Evolutionary conservation across 2,329 filamentous ascomycete genomes (phyloP), one percentile per base, ranked within the genome.

Genomic region (Ophiosphaerella herpotricha): DNA sequence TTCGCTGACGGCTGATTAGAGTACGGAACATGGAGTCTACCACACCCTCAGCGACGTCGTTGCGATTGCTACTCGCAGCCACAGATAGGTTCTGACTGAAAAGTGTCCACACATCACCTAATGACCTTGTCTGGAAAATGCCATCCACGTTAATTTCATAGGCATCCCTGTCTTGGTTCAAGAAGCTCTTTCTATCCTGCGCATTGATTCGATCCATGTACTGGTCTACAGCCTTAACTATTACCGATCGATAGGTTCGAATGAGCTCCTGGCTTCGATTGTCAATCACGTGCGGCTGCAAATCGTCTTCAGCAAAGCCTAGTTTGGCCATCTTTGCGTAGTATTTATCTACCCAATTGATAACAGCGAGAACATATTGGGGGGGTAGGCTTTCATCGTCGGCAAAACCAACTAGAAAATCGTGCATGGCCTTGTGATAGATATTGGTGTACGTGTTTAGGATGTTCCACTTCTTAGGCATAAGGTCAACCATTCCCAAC

Each of bases 71-170:
- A 64, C 90, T 89, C 35, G 86, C 87, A 4, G 92, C 92, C 0
- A 91, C 90, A 56, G 89, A 85, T 31, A 96, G 83, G 74, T 99
- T 94, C 74, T 99, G 93, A 60, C 90, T 86, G 56, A 99, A 80
- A 91, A 99, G 97, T 52, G 92, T 89, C 92, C 95, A 99, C 80
- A 97, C 88, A 66, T 96, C 92, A 48, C 92, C 88, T 46, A 96
- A 80, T 54, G 92, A 96, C 75, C 90, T 92, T 43, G 92, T 97
- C 42, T 93, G 87, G 76, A 96, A 92, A 72, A 90, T 92, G 52
- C 91, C 91, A 71, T 95, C 91, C 67, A 92, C 86, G 29, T 69
- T 69, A 46, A 56, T 85, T 70, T 96, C 91, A 55, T 97, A 80
- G 67, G 92, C 90, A 64, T 91, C 89, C 51, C 87, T 82, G 61